Evolutionary conservation across 768 basidiomycete species (phyloP).

Genomic region (Boletellus ananiceps): DNA sequence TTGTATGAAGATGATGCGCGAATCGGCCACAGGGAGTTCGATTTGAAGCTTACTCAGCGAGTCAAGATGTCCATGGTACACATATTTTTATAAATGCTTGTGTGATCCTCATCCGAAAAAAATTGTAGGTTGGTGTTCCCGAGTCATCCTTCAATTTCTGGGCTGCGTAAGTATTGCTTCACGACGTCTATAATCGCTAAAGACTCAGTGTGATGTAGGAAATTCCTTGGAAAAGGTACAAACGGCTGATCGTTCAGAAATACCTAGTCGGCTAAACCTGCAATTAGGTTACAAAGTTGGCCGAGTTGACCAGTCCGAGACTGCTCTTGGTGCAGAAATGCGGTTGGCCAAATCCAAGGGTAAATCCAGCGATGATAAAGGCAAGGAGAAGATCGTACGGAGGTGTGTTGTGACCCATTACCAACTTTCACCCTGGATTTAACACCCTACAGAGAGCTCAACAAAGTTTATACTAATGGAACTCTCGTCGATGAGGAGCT

Average conservation of each 20-base stretch:
- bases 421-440: background rate
- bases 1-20: constrained; percentile 96
- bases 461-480: constrained; percentile 95
- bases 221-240: constrained; percentile 67
- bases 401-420: constrained; percentile 39
- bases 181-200: constrained; percentile 2
- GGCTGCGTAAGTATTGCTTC: constrained; percentile 61
- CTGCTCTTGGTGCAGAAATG: constrained; percentile 96
- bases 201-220: constrained; percentile 37
- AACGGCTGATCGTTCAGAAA: background rate
- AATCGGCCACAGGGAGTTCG: constrained; percentile 91
- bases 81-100: background rate
- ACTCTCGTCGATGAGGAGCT: constrained; percentile 90
- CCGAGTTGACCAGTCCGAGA: constrained; percentile 94
- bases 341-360: constrained; percentile 64
- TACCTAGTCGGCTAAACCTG: background rate
- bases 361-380: constrained; percentile 45
- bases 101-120: background rate
- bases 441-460: constrained; percentile 59
- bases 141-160: constrained; percentile 91
- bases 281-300: constrained; percentile 84
- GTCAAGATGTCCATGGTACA: constrained; percentile 99
- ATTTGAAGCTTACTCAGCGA: constrained; percentile 83
- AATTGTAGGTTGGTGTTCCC: constrained; percentile 81
- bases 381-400: constrained; percentile 84